phyloP scores from a whole-genome alignment of 2,329 filamentous ascomycete species.

The Aureobasidium sp. region DNA sequence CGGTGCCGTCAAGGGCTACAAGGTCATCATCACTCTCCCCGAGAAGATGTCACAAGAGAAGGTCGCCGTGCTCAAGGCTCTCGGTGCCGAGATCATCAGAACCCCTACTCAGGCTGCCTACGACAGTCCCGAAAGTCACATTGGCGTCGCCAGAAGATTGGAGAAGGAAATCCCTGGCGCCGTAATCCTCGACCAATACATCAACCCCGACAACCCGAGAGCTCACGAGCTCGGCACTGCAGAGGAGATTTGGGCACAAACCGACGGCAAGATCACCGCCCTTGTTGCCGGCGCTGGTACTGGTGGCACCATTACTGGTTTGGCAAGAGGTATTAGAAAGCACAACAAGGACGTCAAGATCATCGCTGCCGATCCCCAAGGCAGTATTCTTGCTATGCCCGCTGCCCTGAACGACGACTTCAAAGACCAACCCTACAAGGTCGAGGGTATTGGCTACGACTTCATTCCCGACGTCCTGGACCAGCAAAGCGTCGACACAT shows the following conservation, averaged over 20 bases:
- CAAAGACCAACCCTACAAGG: conserved; percentile 83
- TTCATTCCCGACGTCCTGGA: conserved; percentile 93
- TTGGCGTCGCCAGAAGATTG: conserved; percentile 81
- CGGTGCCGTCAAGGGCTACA: conserved; percentile 92
- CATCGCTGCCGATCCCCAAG: conserved; percentile 84
- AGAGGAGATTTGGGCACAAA: conserved; percentile 93
- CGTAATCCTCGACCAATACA: conserved; percentile 95
- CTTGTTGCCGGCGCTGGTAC: conserved; percentile 90
- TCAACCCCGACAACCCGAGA: conserved; percentile 80
- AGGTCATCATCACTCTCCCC: conserved; percentile 94
- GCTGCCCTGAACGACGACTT: conserved; percentile 68
- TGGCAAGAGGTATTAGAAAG: conserved; percentile 77
- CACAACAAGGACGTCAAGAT: conserved; percentile 80
- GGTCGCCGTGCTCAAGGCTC: conserved; percentile 83
- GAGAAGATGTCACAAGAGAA: conserved; percentile 99
- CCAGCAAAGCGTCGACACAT: conserved; percentile 70
- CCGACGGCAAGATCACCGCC: conserved; percentile 65
- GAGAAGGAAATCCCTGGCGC: conserved; percentile 95
- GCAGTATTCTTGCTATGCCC: conserved; percentile 82
- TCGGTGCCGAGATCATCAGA: conserved; percentile 94
- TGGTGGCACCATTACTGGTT: conserved; percentile 86
- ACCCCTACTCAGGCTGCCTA: conserved; percentile 93
- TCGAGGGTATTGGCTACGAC: conserved; percentile 97
- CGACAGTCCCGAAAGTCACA: conserved; percentile 92
- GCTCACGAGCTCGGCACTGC: conserved; percentile 93